phyloP scores from a whole-genome alignment of 2,329 filamentous ascomycete species.

The Tolypocladium paradoxum region DNA sequence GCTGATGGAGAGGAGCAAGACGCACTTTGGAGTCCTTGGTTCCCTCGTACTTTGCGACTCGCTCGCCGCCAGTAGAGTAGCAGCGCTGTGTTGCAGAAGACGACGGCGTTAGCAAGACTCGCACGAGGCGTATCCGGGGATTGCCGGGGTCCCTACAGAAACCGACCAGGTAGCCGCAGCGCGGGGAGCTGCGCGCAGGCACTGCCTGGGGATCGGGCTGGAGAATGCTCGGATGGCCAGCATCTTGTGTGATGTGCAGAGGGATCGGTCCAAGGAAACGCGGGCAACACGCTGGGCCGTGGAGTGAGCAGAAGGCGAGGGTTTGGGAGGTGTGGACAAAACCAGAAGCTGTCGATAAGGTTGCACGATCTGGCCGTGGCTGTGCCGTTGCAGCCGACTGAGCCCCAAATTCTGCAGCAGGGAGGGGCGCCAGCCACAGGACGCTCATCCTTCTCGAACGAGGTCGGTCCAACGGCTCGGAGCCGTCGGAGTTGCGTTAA shows the following conservation, averaged over 20 bases:
- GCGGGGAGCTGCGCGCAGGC: slow-evolving; percentile 58
- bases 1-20: slow-evolving; percentile 12
- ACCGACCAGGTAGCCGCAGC: slow-evolving; percentile 31
- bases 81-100: slow-evolving; percentile 38
- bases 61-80: slow-evolving; percentile 56
- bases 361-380: slow-evolving; percentile 4
- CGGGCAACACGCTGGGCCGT: slow-evolving; percentile 5
- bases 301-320: slow-evolving; percentile 3
- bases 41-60: slow-evolving; percentile 89
- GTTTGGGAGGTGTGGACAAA: slow-evolving; percentile 10
- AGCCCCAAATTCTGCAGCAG: neutral
- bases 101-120: slow-evolving; percentile 2
- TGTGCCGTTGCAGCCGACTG: neutral
- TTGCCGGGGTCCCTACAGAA: slow-evolving; percentile 17
- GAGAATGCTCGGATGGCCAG: slow-evolving; percentile 70
- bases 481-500: slow-evolving; percentile 17
- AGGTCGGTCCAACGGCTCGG: slow-evolving; percentile 15
- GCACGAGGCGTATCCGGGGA: neutral
- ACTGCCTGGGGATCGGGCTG: slow-evolving; percentile 66
- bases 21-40: slow-evolving; percentile 79
- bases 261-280: neutral
- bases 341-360: slow-evolving; percentile 8
- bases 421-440: slow-evolving; percentile 7
- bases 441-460: slow-evolving; percentile 4
- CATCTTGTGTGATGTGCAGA: slow-evolving; percentile 48